Evolutionary conservation across 2,329 filamentous ascomycete species (phyloP).

Genomic region (Colletotrichum sp.): DNA sequence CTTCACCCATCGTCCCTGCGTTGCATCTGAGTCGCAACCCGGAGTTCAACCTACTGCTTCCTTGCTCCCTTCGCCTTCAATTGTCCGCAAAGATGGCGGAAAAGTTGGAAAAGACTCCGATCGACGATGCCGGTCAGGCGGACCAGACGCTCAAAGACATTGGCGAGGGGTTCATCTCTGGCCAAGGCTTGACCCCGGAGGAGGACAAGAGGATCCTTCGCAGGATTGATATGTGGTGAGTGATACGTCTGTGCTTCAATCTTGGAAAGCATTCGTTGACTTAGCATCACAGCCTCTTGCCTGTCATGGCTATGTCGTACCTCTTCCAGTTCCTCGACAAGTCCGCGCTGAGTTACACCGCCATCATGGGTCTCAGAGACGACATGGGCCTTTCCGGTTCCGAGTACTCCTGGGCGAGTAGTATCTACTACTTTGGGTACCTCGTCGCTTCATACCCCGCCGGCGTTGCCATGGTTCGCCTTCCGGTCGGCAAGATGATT

Average conservation of each 20-base stretch:
- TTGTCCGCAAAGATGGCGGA: not conserved
- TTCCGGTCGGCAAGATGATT: slow-evolving; percentile 34
- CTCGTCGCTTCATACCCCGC: slow-evolving; percentile 35
- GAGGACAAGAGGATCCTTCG: not conserved
- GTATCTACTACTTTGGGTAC: slow-evolving; percentile 58
- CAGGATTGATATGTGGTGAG: slow-evolving; percentile 41
- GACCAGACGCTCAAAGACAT: not conserved
- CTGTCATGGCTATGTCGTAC: slow-evolving; percentile 41
- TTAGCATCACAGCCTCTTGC: slow-evolving; percentile 48
- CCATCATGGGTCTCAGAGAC: slow-evolving; percentile 44
- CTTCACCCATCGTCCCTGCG: not conserved
- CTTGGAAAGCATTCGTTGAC: slow-evolving; percentile 35
- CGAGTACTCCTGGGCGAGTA: slow-evolving; percentile 56
- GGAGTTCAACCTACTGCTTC: not conserved
- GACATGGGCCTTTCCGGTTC: slow-evolving; percentile 51
- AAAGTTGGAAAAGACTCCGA: not conserved
- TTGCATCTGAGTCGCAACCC: not conserved
- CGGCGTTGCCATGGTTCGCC: slow-evolving; percentile 51
- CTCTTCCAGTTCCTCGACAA: slow-evolving; percentile 12
- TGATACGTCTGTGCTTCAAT: slow-evolving; percentile 40
- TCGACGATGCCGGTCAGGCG: not conserved
- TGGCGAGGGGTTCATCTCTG: not conserved
- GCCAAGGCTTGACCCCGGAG: not conserved
- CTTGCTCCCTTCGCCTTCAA: not conserved
- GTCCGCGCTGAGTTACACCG: slow-evolving; percentile 42